Base-by-base conservation (phyloP, 192 early-diverging fungal genomes). In the Lobulomyces angularis region DNA sequence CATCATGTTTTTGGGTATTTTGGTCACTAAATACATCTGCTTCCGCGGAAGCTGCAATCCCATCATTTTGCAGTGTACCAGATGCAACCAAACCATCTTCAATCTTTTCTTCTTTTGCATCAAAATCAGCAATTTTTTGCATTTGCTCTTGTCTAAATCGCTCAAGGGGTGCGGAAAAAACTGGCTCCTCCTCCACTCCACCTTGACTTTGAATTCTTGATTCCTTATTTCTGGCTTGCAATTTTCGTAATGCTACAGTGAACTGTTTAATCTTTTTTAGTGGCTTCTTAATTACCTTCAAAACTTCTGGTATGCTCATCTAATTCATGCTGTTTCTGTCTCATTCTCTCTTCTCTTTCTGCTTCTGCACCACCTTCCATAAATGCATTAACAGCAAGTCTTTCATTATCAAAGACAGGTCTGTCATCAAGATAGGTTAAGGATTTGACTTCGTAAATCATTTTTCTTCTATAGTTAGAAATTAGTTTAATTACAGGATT, bases 361-460 rank as follows among this genome's bases (percentile, higher is more conserved):
- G 62, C 68, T n/a, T 61, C 55, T 16, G 63, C 8, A 0, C 68
- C 68, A 6, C 68, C 67, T 9, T 21, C 46, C 5, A 55, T 75
- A 70, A 70, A 77, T 8, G 74, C 74, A 28, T 77, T 65, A 11
- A 52, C 53, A 0, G 53, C 45, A 9, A 65, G 51, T 18, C 74
- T 24, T 43, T 77, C 74, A 18, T 70, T 76, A 27, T 77, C 71
- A 43, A 72, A 75, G 11, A 77, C 67, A 7, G 74, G 74, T 8
- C 71, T 53, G 35, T 77, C 74, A 46, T 77, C 71, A 8, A 77
- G 45, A 40, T 76, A 77, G 3, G 71, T 69, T 21, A 77, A 36
- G 7, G 33, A 45, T 45, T 51, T 51, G 31, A 54, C 38, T 21
- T 56, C 41, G 1, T 61, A 50, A 17, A 77, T 56, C 40, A 77